phyloP scores from a whole-genome alignment of 73 alveolate species.

The Chromera velia region DNA sequence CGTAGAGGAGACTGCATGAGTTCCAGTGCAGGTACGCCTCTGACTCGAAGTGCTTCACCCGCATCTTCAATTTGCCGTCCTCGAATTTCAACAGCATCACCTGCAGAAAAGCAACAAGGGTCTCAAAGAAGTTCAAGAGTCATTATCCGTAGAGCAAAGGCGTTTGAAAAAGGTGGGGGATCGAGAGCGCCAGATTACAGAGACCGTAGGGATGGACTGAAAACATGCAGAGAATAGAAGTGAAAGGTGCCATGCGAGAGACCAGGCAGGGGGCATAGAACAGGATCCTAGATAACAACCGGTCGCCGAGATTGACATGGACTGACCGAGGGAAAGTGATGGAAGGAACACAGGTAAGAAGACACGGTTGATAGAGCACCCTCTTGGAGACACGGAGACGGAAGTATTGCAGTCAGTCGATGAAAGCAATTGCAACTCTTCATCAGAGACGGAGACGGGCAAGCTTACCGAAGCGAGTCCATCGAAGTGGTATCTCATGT shows the following conservation, averaged over 20 bases:
- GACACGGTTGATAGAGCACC: neutral
- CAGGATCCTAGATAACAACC: too few species aligned
- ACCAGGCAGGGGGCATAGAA: too few species aligned
- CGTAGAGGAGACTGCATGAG: neutral
- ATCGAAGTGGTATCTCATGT: conserved; percentile 8
- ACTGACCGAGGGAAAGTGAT: too few species aligned
- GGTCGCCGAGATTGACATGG: too few species aligned
- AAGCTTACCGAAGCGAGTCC: conserved; percentile 5
- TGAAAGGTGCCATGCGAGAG: too few species aligned
- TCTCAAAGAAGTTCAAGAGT: neutral
- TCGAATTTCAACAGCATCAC: too few species aligned
- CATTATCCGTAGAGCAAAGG: neutral
- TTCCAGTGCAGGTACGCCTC: too few species aligned
- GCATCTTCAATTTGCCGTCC: too few species aligned
- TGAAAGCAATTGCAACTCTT: neutral
- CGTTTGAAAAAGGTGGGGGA: neutral
- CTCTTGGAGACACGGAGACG: neutral
- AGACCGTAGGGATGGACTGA: too few species aligned
- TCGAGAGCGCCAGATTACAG: neutral
- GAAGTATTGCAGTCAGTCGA: neutral
- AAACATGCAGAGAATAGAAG: too few species aligned
- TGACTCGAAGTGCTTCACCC: too few species aligned
- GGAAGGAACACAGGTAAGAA: too few species aligned
- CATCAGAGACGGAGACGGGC: neutral
- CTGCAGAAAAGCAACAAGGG: neutral